Percentiles rank a stretch among this genome's conserved stretches.
phyloP scores from a whole-genome alignment of 768 basidiomycete species.

The Coprinopsis cinerea region DNA sequence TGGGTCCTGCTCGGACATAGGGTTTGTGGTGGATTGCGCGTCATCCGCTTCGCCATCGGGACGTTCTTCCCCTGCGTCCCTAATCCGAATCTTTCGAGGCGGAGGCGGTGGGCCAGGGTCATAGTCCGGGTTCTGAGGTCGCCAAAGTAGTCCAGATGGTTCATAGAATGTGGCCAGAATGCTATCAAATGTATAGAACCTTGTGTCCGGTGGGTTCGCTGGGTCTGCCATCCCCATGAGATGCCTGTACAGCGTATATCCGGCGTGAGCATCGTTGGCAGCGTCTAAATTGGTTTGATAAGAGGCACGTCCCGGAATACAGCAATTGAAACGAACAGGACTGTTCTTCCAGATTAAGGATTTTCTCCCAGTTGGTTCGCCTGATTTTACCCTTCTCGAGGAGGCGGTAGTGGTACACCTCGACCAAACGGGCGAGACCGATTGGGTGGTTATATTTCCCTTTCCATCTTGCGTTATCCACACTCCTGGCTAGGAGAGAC shows the following conservation, averaged over 20 bases:
- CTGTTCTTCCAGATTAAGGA: constrained; percentile 40
- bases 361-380: constrained; percentile 65
- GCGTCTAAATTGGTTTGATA: constrained; percentile 44
- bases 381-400: constrained; percentile 57
- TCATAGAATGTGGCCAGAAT: constrained; percentile 42
- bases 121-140: constrained; percentile 56
- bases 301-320: constrained; percentile 5
- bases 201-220: constrained; percentile 26
- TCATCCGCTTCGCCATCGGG: too few species aligned
- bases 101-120: constrained; percentile 67
- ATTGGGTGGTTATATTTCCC: constrained; percentile 57
- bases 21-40: too few species aligned
- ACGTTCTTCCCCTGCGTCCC: background rate
- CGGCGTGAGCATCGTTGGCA: constrained; percentile 66
- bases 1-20: too few species aligned
- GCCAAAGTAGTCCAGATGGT: constrained; percentile 43
- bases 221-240: constrained; percentile 37
- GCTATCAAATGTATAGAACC: constrained; percentile 55
- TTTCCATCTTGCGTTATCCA: constrained; percentile 69
- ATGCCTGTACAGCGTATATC: constrained; percentile 44
- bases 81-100: constrained; percentile 18
- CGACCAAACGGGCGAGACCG: constrained; percentile 61
- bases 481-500: constrained; percentile 59
- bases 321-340: constrained; percentile 45
- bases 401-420: constrained; percentile 46